Base-by-base conservation (phyloP, 2,329 filamentous ascomycete species). In the Pseudovirgaria hyperparasitica region DNA sequence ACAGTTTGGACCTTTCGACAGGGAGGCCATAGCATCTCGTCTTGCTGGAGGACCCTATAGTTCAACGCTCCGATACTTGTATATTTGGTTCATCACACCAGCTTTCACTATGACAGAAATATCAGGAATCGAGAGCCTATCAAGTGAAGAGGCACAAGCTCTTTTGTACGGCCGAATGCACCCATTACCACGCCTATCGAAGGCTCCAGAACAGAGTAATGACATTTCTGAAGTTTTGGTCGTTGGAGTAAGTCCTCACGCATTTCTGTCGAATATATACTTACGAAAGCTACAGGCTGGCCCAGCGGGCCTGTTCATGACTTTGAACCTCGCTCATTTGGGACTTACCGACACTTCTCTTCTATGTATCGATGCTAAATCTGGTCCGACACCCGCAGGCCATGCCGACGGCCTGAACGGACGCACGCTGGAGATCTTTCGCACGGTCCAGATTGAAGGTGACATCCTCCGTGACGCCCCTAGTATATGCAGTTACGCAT, bases 201-300 rank as follows among this genome's bases (percentile, higher is more conserved):
- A n/a, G n/a, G n/a, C n/a, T n/a, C n/a, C n/a, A n/a, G n/a, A n/a
- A n/a, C n/a, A n/a, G n/a, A n/a, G n/a, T n/a, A n/a, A n/a, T n/a
- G n/a, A n/a, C n/a, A n/a, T n/a, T n/a, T n/a, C n/a, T n/a, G 57
- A 62, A 35, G 55, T 61, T 3, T 42, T 61, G 2, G 39, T 62
- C 9, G 46, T 51, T 8, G 58, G 58, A 22, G 50, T 54, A 41
- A 29, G 45, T 33, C 8, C 14, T 23, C 17, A 12, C 9, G n/a
- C n/a, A n/a, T n/a, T 15, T 22, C 22, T 16, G 9, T 7, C 10
- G 12, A 16, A 9, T 16, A 20, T 9, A 14, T 13, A 9, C 6
- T 22, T 13, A 19, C 16, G 19, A 10, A 18, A 17, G 11, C n/a
- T 6, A 5, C 23, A 53, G 49, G 55, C 52, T 18, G 58, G 58